Evolutionary conservation across 768 basidiomycete genomes (phyloP).

Genomic region (Boletus subcaerulescens): DNA sequence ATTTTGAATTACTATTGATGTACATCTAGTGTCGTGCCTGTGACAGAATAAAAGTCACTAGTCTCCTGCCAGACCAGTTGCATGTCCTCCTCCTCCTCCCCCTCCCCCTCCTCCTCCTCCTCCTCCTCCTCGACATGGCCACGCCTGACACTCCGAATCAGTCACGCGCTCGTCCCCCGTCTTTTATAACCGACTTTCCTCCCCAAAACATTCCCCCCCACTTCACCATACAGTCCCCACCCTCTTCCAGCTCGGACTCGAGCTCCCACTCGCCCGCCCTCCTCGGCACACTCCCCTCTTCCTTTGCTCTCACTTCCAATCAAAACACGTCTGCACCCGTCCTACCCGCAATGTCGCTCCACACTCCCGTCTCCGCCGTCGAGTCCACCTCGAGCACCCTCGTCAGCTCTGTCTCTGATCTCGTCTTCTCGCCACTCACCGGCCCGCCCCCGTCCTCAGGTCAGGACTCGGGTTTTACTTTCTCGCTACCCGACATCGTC

Average conservation of each 20-base stretch:
- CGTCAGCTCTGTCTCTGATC: slow-evolving; percentile 20
- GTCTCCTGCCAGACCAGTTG: slow-evolving; percentile 12
- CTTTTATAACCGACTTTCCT: slow-evolving; percentile 39
- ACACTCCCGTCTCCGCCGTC: slow-evolving; percentile 13
- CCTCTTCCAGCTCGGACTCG: slow-evolving; percentile 24
- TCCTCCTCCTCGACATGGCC: background rate
- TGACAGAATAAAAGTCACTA: slow-evolving; percentile 35
- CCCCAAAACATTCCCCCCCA: slow-evolving; percentile 1
- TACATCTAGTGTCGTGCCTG: slow-evolving; percentile 27
- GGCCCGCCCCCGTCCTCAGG: slow-evolving; percentile 1
- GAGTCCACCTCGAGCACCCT: slow-evolving; percentile 20
- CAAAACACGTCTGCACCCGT: background rate
- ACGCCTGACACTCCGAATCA: background rate
- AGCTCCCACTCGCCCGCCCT: slow-evolving; percentile 32
- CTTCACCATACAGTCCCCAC: background rate
- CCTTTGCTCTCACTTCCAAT: background rate
- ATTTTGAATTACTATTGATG: slow-evolving; percentile 29
- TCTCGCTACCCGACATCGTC: slow-evolving; percentile 24
- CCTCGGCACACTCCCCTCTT: background rate
- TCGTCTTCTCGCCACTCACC: slow-evolving; percentile 24
- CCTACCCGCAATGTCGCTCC: slow-evolving; percentile 7
- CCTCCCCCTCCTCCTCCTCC: background rate
- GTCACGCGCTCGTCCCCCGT: background rate
- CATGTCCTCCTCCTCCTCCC: slow-evolving; percentile 20
- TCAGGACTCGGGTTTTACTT: slow-evolving; percentile 24